Base-by-base conservation (phyloP, 441 rosid genomes). In the Arabidopsis hybrid region DNA sequence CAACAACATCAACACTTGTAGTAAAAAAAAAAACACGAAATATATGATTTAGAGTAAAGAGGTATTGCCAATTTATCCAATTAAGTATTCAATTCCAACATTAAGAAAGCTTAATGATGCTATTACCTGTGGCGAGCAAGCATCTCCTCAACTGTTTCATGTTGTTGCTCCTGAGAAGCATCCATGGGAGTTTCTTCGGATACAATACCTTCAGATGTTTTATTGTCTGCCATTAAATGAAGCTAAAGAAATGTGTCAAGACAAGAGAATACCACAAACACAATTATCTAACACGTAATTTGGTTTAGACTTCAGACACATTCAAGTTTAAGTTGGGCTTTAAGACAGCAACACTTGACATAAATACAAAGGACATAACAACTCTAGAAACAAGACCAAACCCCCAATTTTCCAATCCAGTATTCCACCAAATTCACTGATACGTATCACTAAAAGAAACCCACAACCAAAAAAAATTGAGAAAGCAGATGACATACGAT, bases 51-150 rank as follows among this genome's bases (percentile, higher is more conserved):
- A 12, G 29, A 9, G 16, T 18, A 34, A 59, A 29, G 18, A 68
- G 12, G 9, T 11, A 7, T 55, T 35, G 21, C 5, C 45, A 45
- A 8, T 21, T 51, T 7, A 18, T 60, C 32, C 13, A 9, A 21
- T 21, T 21, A 21, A 21, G 26, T 21, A 21, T 21, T 21, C 26
- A 21, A 21, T 21, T 21, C 26, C 26, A 21, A 21, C 26, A 21
- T 21, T 21, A 36, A 42, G 31, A 8, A 1, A 1, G 29, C 29
- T 5, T 1, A 42, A 42, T 13, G 64, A 53, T 29, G 58, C 0
- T 13, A 14, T 46, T 68, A 78, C 81, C 81, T 79, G 79, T 79
- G 82, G 2, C 82, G 60, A 42, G 71, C 63, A 79, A 79, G 82
- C 75, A 79, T 74, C 69, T 74, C 79, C 34, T 79, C 82, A 16